Conservation (phyloP, 768 basidiomycete species). For the Mycena filopes region DNA sequence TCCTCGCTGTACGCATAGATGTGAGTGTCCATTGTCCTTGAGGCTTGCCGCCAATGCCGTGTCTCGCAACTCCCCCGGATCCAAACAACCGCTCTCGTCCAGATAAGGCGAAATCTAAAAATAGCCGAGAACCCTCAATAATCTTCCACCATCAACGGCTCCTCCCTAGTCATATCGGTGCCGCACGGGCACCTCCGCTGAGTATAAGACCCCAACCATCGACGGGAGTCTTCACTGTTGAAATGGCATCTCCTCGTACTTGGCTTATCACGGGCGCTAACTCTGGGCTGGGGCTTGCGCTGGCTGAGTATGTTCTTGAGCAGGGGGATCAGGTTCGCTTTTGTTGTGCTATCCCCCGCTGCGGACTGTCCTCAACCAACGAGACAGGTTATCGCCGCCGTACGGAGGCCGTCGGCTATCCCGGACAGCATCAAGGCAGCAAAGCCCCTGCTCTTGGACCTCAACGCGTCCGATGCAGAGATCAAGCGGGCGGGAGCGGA, state of each 20-base stretch:
- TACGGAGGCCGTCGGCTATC: constrained; percentile 16
- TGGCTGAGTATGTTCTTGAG: constrained; percentile 36
- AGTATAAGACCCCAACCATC: too few relatives aligned
- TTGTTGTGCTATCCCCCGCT: not conserved
- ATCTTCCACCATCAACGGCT: too few relatives aligned
- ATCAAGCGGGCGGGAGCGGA: constrained; percentile 19
- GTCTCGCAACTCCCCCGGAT: not conserved
- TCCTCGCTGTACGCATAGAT: too few relatives aligned
- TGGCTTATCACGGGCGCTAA: constrained; percentile 44
- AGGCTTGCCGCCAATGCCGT: not conserved
- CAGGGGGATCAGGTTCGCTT: constrained; percentile 37
- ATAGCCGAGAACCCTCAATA: too few relatives aligned
- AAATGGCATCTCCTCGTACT: constrained; percentile 8
- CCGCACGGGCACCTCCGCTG: not conserved
- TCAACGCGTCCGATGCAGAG: constrained; percentile 25
- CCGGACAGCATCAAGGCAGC: constrained; percentile 21
- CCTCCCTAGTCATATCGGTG: constrained; percentile 7
- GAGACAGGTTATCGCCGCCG: constrained; percentile 26
- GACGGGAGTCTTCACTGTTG: too few relatives aligned
- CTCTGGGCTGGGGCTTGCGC: constrained; percentile 40
- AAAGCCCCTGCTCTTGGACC: constrained; percentile 20
- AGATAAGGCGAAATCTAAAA: not conserved
- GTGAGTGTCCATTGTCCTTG: too few relatives aligned
- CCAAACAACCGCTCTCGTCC: constrained; percentile 21
- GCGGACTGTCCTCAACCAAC: not conserved